Base-by-base conservation (phyloP, 129 eudicot species). In the Silybum marianum region DNA sequence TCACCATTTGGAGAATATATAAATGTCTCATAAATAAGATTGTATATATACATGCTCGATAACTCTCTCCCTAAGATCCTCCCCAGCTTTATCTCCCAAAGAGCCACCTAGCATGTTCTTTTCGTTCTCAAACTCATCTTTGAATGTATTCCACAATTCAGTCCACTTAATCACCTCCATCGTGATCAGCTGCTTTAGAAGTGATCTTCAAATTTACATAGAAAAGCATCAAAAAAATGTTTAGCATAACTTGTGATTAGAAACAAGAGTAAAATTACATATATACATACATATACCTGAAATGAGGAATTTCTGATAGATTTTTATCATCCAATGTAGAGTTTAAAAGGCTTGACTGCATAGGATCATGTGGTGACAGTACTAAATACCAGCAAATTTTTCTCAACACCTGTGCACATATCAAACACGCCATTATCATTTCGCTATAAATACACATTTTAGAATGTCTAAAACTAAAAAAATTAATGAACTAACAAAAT, bases 161-260 rank as follows among this genome's bases (percentile, higher is more conserved):
- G 91, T 94, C 98, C 98, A 94, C 80, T 89, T 97, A 75, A 94
- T 83, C 26, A 92, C 96, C 89, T 94, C 97, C 98, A 94, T 94
- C 1, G 98, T 94, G 36, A 92, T 84, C 69, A 94, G 72, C 75
- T 94, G 97, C 78, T 94, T 94, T 39, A 92, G 74, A 21, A 94
- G 91, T 12, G 82, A 83, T 89, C 98, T 92, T 48, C 36, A 32
- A 4, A 32, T 32, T 32, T 32, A 32, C 36, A 32, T 9, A 2
- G 63, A 69, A 7, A 69, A 7, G 36, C 68, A 77, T 22, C 19
- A 76, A 68, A 77, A 71, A 0, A 32, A 32, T 32, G 10, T 21
- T 21, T 22, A 65, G 66, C 66, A 58, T 18, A n/a, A 58, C 23
- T 5, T 58, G 66, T 58, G 66, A 58, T 88, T 22, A 9, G 19